These are phyloP conservation scores for Tetrapisispora fleetii DNA, from an alignment of 805 yeast species.

Conservation along the genomic window DNA sequence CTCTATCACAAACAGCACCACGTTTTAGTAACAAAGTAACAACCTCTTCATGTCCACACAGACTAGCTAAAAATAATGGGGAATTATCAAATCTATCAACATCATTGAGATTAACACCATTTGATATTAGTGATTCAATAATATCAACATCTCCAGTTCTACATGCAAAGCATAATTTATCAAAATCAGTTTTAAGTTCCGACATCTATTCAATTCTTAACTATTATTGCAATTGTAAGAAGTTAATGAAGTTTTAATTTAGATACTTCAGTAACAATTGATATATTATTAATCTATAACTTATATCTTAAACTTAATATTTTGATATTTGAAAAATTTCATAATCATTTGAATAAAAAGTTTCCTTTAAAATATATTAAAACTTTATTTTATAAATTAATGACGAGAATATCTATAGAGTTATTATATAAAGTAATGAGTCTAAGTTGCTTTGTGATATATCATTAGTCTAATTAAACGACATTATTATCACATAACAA, in stretches of 20 bases:
- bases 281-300: background rate
- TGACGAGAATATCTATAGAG: no score
- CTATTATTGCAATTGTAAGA: background rate
- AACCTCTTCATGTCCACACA: slow-evolving; percentile 63
- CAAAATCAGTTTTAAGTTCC: slow-evolving; percentile 21
- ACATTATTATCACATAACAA: no score
- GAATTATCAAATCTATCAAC: slow-evolving; percentile 68
- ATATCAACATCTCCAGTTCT: slow-evolving; percentile 57
- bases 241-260: background rate
- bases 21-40: slow-evolving; percentile 50
- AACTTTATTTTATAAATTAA: no score
- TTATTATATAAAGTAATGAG: no score
- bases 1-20: slow-evolving; percentile 74
- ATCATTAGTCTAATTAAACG: no score
- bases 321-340: no score
- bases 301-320: background rate
- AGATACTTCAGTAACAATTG: background rate
- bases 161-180: slow-evolving; percentile 54
- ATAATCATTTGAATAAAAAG: no score
- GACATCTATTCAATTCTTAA: background rate
- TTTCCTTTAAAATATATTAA: no score
- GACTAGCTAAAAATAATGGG: slow-evolving; percentile 60
- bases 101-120: slow-evolving; percentile 38
- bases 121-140: slow-evolving; percentile 47
- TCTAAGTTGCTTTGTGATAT: no score